Evolutionary conservation across 495 filamentous ascomycete genomes (phyloP).

Genomic region (Penicillium cataractarum): DNA sequence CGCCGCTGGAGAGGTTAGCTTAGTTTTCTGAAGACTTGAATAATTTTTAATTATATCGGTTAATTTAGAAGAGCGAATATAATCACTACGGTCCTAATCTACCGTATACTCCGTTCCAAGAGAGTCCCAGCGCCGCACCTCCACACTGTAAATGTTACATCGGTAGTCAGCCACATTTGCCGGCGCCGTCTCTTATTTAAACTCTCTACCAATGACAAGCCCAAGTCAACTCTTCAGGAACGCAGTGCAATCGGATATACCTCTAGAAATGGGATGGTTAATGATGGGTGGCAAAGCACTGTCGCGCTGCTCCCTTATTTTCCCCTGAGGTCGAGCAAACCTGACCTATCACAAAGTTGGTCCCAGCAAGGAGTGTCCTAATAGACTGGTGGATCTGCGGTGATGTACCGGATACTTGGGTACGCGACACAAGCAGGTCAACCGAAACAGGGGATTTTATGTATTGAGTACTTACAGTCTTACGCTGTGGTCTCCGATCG

Average conservation of each 20-base stretch:
- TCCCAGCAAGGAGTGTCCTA: conserved; percentile 17
- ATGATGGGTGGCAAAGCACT: not conserved
- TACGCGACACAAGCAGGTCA: not conserved
- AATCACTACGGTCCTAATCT: not conserved
- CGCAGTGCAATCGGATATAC: not conserved
- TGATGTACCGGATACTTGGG: not conserved
- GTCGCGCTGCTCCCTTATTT: not conserved
- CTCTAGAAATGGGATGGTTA: not conserved
- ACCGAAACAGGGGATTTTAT: not conserved
- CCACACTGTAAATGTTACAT: conserved; percentile 9
- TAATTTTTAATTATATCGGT: not conserved
- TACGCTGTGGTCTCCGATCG: conserved; percentile 10
- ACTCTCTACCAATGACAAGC: not conserved
- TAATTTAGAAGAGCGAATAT: not conserved
- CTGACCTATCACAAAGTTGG: conserved; percentile 7
- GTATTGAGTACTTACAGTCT: not conserved
- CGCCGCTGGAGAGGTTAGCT: too few species aligned
- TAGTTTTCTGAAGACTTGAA: not conserved
- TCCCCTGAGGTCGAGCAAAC: not conserved
- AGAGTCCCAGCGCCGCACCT: not conserved
- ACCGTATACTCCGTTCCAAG: conserved; percentile 3
- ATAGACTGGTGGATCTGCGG: conserved; percentile 7
- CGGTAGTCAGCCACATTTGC: conserved; percentile 4
- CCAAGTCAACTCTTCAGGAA: not conserved
- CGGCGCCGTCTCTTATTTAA: not conserved